These are phyloP conservation scores for Scedosporium aurantiacum DNA, from an alignment of 2,329 filamentous ascomycete species.

Conservation along the genomic window DNA sequence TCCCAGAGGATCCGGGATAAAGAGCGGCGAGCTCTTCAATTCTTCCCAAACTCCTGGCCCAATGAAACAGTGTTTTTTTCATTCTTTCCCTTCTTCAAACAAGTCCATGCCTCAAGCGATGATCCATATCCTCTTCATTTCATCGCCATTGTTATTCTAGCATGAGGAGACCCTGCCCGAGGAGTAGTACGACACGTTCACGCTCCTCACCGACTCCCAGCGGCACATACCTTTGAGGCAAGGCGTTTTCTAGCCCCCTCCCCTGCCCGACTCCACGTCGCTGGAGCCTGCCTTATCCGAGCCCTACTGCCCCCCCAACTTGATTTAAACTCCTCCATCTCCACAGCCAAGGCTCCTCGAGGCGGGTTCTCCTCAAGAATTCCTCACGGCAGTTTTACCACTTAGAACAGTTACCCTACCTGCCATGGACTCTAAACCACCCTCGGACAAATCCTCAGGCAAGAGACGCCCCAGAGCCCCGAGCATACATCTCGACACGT, in stretches of 20 bases:
- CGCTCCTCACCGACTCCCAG: not conserved
- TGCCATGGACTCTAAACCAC: not conserved
- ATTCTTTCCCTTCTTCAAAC: no score
- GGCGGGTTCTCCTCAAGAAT: not conserved
- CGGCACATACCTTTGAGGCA: not conserved
- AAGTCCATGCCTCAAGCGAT: no score
- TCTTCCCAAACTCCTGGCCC: no score
- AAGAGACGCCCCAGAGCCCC: constrained; percentile 1
- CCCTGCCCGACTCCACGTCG: not conserved
- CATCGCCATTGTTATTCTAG: no score
- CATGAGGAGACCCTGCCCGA: not conserved
- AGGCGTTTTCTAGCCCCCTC: not conserved
- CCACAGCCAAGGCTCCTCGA: not conserved
- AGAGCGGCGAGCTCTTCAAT: no score
- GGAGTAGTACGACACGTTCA: not conserved
- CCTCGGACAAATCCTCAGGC: not conserved
- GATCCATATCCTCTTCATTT: no score
- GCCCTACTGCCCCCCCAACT: not conserved
- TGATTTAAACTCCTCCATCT: no score
- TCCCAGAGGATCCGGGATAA: no score
- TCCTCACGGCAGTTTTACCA: not conserved
- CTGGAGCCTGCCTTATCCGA: not conserved
- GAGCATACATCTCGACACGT: constrained; percentile 5
- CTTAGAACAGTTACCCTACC: not conserved
- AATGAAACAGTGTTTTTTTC: no score